Conservation (phyloP, 2,329 filamentous ascomycete genomes). For the Trichoderma atroviride region DNA sequence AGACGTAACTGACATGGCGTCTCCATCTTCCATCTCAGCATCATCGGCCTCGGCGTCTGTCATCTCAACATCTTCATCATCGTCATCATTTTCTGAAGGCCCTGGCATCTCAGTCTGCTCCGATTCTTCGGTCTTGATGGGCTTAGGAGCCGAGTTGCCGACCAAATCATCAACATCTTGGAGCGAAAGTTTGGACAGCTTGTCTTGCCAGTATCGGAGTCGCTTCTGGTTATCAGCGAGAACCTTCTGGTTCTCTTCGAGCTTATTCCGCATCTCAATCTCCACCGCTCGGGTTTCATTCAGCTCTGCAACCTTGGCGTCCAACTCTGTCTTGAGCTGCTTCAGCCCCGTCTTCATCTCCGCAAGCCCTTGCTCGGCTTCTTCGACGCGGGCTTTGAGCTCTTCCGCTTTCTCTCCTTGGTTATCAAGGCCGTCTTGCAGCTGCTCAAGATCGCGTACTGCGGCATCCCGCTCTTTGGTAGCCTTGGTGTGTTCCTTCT, state of each 20-base stretch:
- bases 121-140: slow-evolving; percentile 34
- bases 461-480: slow-evolving; percentile 76
- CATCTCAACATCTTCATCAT: slow-evolving; percentile 42
- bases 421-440: slow-evolving; percentile 76
- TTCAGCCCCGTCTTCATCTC: slow-evolving; percentile 80
- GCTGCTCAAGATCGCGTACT: slow-evolving; percentile 70
- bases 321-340: slow-evolving; percentile 79
- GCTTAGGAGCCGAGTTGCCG: slow-evolving; percentile 41
- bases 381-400: slow-evolving; percentile 72
- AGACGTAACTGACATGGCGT: slow-evolving; percentile 31
- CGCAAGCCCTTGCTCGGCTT: slow-evolving; percentile 77
- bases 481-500: slow-evolving; percentile 79
- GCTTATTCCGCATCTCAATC: slow-evolving; percentile 98
- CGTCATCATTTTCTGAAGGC: slow-evolving; percentile 3
- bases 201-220: slow-evolving; percentile 84
- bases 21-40: slow-evolving; percentile 32
- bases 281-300: slow-evolving; percentile 88
- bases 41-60: slow-evolving; percentile 35
- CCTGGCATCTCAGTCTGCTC: slow-evolving; percentile 30
- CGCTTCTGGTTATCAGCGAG: slow-evolving; percentile 84
- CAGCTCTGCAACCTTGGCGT: slow-evolving; percentile 81
- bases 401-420: slow-evolving; percentile 77
- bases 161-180: slow-evolving; percentile 77
- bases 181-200: slow-evolving; percentile 78
- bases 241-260: slow-evolving; percentile 93